Base-by-base conservation (phyloP, 2,329 filamentous ascomycete genomes). In the Paradendryphiella salina region DNA sequence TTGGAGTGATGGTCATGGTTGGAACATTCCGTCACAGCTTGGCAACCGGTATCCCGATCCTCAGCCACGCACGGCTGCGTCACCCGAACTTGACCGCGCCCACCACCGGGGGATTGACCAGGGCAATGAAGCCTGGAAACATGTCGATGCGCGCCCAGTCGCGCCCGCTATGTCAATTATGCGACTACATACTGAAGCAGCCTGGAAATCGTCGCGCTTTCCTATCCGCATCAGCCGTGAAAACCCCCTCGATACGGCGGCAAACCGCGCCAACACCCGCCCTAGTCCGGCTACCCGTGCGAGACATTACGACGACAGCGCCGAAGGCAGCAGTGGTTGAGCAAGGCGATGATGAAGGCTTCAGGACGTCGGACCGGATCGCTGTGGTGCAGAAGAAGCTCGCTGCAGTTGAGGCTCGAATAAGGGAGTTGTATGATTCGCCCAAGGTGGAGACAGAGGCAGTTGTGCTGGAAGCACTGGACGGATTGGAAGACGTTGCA, bases 131-230 rank as follows among this genome's bases (percentile, higher is more conserved):
- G 46, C 60, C 67, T 42, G 55, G 52, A 21, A 40, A 50, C 26
- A 52, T 67, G 50, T 58, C 67, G 52, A 46, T 68, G 52, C 68
- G 68, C 50, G 46, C 56, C 29, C 64, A 39, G 14, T 54, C 69
- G 55, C 68, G 65, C 54, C 60, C 65, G 32, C 53, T 69, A 13
- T 72, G 69, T 55, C 68, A 71, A 50, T 52, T 70, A 52, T 72
- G 69, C 59, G 65, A 67, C 50, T 66, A 61, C 59, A 61, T 69
- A 29, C 39, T 59, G 45, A 67, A 57, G 57, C 66, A 66, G 60
- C 64, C 66, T 29, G 50, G 61, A 11, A 50, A 47, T 36, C 67
- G 65, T 44, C 69, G 67, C 47, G 56, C 62, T 7, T 69, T 70
- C 49, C 43, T 66, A 48, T 52, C 60, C 46, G 45, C 61, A 15